These are phyloP conservation scores for Citropsis articulata DNA, from an alignment of 345 rosid genomes.

Conservation along the genomic window DNA sequence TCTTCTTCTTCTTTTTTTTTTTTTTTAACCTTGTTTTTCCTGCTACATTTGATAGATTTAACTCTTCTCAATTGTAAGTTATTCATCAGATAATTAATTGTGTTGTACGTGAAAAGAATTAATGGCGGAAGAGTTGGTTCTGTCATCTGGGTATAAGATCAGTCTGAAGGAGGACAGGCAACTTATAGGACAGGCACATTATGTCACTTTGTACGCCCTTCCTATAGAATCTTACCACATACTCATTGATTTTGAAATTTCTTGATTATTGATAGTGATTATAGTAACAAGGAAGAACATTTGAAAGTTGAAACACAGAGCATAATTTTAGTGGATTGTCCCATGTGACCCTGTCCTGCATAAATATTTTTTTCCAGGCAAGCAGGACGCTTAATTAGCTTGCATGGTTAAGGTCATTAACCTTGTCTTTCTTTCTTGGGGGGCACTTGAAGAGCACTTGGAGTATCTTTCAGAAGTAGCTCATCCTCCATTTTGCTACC, in stretches of 20 bases:
- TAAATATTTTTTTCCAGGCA: neutral
- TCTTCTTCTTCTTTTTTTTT: neutral
- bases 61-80: neutral
- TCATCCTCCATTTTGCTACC: neutral
- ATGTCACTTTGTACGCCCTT: too few species aligned
- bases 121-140: neutral
- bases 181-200: too few species aligned
- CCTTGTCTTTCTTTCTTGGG: neutral
- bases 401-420: neutral
- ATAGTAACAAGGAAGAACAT: too few species aligned
- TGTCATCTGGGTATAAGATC: neutral
- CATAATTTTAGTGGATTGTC: neutral
- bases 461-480: too few species aligned
- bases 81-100: neutral
- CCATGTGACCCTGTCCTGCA: neutral
- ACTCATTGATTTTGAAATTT: neutral
- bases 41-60: neutral
- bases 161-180: neutral
- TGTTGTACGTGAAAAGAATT: too few species aligned
- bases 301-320: too few species aligned
- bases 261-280: too few species aligned
- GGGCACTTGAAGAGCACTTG: neutral
- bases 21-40: neutral
- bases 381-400: neutral
- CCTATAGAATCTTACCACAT: neutral